phyloP scores from a whole-genome alignment of 1,284 basidiomycete genomes.

The Trichosporon inkin region DNA sequence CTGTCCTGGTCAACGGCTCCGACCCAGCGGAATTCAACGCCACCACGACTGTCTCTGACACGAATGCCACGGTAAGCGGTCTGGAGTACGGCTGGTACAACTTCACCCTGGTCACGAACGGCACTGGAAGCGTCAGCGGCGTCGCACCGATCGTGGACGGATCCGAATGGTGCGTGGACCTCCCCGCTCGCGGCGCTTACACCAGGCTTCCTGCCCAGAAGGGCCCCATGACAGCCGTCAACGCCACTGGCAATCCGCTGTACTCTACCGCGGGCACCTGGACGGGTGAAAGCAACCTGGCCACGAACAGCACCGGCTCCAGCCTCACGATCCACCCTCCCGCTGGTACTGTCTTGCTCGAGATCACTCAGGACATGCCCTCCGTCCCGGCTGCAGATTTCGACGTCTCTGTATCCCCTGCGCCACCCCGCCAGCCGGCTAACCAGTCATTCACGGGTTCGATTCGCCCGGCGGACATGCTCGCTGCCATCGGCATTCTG shows the following conservation, averaged over 20 bases:
- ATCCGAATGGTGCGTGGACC: background rate
- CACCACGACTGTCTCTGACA: background rate
- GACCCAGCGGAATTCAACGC: background rate
- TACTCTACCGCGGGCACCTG: background rate
- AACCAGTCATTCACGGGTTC: background rate
- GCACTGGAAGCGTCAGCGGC: background rate
- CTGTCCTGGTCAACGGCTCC: conserved; percentile 4
- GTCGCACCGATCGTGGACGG: background rate
- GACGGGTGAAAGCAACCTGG: background rate
- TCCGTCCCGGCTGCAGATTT: background rate
- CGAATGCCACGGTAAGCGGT: background rate
- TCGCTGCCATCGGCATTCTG: background rate
- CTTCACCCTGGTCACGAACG: background rate
- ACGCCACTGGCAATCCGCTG: background rate
- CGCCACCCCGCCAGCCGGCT: background rate
- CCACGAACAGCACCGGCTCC: background rate
- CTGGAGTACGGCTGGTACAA: conserved; percentile 7
- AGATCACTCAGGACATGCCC: background rate
- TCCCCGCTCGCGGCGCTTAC: background rate
- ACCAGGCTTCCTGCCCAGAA: background rate
- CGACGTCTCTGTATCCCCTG: background rate
- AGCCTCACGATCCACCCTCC: background rate
- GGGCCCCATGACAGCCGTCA: background rate
- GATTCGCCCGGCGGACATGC: background rate
- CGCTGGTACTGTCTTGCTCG: background rate